Percentiles rank a stretch among this genome's conserved stretches.
Conservation (phyloP, 331 rosid species). For the Quercus tomentella region DNA sequence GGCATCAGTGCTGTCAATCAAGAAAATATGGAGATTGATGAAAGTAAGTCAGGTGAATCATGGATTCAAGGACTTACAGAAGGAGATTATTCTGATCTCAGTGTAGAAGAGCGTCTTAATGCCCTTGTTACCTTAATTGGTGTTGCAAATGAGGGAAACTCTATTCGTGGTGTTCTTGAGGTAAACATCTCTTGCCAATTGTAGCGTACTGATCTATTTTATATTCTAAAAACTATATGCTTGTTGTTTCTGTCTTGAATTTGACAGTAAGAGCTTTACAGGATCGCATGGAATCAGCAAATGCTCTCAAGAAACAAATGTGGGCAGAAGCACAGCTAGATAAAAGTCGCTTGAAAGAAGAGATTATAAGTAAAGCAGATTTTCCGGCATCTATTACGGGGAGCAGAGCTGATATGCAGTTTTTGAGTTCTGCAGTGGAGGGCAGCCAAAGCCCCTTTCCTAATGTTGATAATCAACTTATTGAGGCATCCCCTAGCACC, state of each 20-base stretch:
- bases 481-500: conserved; percentile 60
- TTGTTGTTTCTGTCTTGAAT: conserved; percentile 14
- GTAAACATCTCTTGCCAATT: conserved; percentile 29
- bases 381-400: conserved; percentile 46
- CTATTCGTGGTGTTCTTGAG: conserved; percentile 92
- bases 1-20: conserved; percentile 40
- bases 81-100: conserved; percentile 91
- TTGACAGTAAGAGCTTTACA: conserved; percentile 38
- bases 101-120: conserved; percentile 93
- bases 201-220: neutral
- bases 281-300: conserved; percentile 99
- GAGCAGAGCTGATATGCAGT: conserved; percentile 60
- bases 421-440: conserved; percentile 47
- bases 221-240: neutral
- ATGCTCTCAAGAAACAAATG: conserved; percentile 98
- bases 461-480: conserved; percentile 48
- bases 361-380: conserved; percentile 53
- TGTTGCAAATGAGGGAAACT: conserved; percentile 97
- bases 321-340: conserved; percentile 99
- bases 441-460: conserved; percentile 82
- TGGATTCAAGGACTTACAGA: conserved; percentile 98
- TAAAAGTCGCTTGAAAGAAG: conserved; percentile 85
- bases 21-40: conserved; percentile 95
- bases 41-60: conserved; percentile 89
- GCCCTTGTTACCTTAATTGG: conserved; percentile 83